phyloP scores from a whole-genome alignment of 176 grass and related monocot genomes.

The Carex cristatella region DNA sequence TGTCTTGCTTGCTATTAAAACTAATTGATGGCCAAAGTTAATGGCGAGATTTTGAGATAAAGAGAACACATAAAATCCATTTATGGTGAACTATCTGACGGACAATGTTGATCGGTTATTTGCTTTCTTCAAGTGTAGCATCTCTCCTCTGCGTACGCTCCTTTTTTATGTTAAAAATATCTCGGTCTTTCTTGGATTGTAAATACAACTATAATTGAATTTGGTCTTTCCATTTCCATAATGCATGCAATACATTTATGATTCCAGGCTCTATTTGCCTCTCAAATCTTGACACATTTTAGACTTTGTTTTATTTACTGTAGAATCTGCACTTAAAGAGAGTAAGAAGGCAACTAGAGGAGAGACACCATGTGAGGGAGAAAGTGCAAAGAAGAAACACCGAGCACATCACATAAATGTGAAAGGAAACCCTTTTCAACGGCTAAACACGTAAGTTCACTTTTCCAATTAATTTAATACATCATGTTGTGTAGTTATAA shows the following conservation, averaged over 20 bases:
- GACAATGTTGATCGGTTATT: constrained; percentile 94
- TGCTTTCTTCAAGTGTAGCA: constrained; percentile 79
- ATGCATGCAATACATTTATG: not conserved
- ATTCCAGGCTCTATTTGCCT: not conserved
- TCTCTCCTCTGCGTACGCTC: constrained; percentile 63
- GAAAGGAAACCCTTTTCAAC: not conserved
- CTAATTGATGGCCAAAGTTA: too few species aligned
- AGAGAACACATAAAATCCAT: not conserved
- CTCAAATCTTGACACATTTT: not conserved
- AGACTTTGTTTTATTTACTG: not conserved
- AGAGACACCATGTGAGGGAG: constrained; percentile 1
- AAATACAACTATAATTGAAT: not conserved
- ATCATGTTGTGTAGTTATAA: too few species aligned
- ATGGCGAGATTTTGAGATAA: too few species aligned
- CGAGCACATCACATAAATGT: not conserved
- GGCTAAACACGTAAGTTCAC: too few species aligned
- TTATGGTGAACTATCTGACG: constrained; percentile 42
- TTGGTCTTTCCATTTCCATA: not conserved
- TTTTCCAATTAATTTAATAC: too few species aligned
- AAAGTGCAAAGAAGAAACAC: not conserved
- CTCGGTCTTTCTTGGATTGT: not conserved
- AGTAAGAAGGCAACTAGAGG: constrained; percentile 29
- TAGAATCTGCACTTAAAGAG: constrained; percentile 72
- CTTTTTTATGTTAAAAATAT: not conserved
- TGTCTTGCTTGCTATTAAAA: too few species aligned